phyloP scores from a whole-genome alignment of 2,329 filamentous ascomycete species.

The Fusarium sambucinum region DNA sequence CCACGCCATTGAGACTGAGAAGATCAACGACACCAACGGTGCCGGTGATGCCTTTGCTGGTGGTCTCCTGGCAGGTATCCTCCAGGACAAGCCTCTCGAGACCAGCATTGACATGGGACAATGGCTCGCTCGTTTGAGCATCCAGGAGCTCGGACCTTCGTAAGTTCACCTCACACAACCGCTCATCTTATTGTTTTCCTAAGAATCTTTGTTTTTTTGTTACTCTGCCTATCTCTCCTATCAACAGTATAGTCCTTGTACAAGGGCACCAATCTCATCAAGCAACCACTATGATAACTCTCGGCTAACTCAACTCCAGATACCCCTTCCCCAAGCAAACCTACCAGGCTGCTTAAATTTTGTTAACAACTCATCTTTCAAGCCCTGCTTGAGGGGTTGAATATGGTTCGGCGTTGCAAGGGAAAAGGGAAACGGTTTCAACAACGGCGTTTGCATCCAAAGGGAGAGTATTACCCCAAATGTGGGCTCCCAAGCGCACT shows the following conservation, averaged over 20 bases:
- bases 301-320: conserved; percentile 58
- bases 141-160: conserved; percentile 95
- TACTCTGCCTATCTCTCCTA: conserved; percentile 39
- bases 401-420: conserved; percentile 58
- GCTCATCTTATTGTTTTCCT: conserved; percentile 12
- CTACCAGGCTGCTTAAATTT: conserved; percentile 66
- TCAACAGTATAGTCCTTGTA: conserved; percentile 23
- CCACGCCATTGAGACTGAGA: conserved; percentile 77
- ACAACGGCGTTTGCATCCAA: conserved; percentile 63
- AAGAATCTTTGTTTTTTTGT: conserved; percentile 23
- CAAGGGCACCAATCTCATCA: conserved; percentile 28
- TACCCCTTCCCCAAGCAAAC: conserved; percentile 86
- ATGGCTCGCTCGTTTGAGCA: conserved; percentile 94
- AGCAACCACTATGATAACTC: conserved; percentile 15
- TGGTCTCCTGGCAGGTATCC: conserved; percentile 89
- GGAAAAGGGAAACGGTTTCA: conserved; percentile 63
- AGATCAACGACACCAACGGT: conserved; percentile 97
- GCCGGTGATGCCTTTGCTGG: conserved; percentile 97
- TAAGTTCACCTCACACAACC: conserved; percentile 66
- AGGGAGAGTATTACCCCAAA: conserved; percentile 46
- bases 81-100: conserved; percentile 84
- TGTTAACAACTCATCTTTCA: conserved; percentile 45
- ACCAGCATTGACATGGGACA: conserved; percentile 90
- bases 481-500: conserved; percentile 51
- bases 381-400: conserved; percentile 43